Evolutionary conservation across 179 eudicot species (phyloP), one percentile per base, ranked within the genome.

Genomic region (Amaranthus tricolor): DNA sequence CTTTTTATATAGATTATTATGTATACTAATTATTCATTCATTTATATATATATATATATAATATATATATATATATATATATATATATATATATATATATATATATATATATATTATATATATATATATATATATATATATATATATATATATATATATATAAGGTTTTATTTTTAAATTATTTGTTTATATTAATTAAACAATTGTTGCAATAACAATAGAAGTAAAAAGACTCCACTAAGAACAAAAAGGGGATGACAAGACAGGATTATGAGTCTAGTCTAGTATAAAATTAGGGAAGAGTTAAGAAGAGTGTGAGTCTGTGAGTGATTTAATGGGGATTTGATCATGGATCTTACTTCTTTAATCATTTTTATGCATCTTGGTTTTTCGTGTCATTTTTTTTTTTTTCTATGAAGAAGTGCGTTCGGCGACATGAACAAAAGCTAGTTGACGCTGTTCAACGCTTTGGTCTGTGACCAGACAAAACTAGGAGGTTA

Each of bases 391-490:
- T 79, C 80, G 88, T 83, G 85, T 72, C 50, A 19, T 74, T 87
- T 82, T 85, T 79, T 81, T 88, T 82, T 84, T 72, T 54, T 55
- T 51, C 48, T 50, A 65, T 48, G 49, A 56, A 57, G 49, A 58
- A 79, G 81, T 72, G 86, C 78, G 78, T 74, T 75, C 75, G 84
- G 72, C 74, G 83, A 84, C 86, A 87, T 80, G 87, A 94, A 79
- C 50, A 87, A 90, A 89, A 92, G 92, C 88, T 84, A 83, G 91
- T 89, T 86, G 96, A 86, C 90, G 88, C 81, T 85, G 84, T 88
- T 86, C 87, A 86, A 90, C 85, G 85, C 83, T 89, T 89, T 71
- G 92, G 89, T 87, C 85, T 80, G 83, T 88, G 86, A 74, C 84
- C 84, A 81, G 90, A 85, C 90, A 88, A 89, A 73, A 1, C 19